These are phyloP conservation scores for Chloromonas sp. DNA, from an alignment of 163 green algal genomes.

Conservation along the genomic window DNA sequence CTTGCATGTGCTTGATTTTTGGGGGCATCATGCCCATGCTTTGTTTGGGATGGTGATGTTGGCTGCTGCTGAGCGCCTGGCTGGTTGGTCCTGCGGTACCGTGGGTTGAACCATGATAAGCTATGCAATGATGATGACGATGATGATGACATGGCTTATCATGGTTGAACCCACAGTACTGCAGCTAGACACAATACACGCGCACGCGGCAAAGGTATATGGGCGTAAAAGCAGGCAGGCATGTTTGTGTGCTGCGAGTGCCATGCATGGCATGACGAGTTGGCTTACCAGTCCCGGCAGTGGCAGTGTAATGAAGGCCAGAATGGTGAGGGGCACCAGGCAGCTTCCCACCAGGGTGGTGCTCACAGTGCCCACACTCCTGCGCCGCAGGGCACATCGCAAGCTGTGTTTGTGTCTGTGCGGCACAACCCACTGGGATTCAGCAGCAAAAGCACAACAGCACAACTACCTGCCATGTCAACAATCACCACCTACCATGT, in stretches of 20 bases:
- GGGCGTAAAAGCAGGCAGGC: not conserved
- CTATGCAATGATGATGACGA: too few relatives aligned
- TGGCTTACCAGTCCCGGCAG: conserved; percentile 23
- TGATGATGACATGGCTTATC: not conserved
- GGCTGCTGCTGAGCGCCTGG: too few relatives aligned
- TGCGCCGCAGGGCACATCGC: not conserved
- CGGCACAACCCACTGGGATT: not conserved
- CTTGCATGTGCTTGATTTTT: too few relatives aligned
- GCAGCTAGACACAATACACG: not conserved
- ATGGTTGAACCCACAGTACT: not conserved
- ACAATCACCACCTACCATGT: too few relatives aligned
- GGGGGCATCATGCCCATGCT: too few relatives aligned
- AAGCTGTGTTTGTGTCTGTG: not conserved
- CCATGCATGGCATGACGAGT: not conserved
- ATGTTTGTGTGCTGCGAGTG: not conserved
- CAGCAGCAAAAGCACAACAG: not conserved
- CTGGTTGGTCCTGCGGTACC: too few relatives aligned
- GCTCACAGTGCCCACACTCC: conserved; percentile 23
- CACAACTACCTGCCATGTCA: not conserved
- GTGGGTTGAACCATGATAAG: too few relatives aligned
- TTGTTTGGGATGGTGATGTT: too few relatives aligned
- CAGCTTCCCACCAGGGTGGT: conserved; percentile 25
- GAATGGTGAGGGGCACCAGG: conserved; percentile 31
- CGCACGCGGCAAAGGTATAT: not conserved
- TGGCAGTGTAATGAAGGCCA: conserved; percentile 23